Evolutionary conservation across 108 stramenopile species (phyloP).

Genomic region (Nitzschia palea): DNA sequence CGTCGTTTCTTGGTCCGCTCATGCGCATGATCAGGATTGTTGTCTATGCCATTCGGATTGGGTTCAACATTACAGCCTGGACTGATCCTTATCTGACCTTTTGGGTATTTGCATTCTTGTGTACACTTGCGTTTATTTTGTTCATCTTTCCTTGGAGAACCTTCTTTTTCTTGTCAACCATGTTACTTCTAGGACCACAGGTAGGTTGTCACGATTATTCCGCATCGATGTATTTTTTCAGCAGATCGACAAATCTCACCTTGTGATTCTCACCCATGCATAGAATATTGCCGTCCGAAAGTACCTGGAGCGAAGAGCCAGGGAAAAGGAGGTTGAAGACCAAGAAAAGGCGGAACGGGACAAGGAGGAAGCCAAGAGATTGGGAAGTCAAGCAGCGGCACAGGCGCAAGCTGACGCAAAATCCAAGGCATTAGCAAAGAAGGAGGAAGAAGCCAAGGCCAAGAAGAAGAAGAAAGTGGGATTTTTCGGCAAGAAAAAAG

Average conservation of each 20-base stretch:
- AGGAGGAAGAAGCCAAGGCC: constrained; percentile 7
- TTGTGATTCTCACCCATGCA: too few relatives aligned
- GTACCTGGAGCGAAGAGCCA: constrained; percentile 36
- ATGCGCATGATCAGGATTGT: constrained; percentile 55
- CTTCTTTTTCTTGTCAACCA: constrained; percentile 56
- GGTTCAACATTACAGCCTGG: constrained; percentile 71
- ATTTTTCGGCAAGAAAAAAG: constrained; percentile 24
- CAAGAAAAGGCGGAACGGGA: constrained; percentile 21
- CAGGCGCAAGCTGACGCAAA: neutral
- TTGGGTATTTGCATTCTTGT: constrained; percentile 51
- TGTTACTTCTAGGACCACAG: constrained; percentile 72
- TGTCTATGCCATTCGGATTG: constrained; percentile 43
- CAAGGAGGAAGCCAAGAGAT: constrained; percentile 15
- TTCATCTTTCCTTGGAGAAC: constrained; percentile 75
- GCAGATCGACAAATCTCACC: neutral
- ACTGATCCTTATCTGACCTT: constrained; percentile 76
- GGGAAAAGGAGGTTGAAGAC: constrained; percentile 29
- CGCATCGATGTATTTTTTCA: too few relatives aligned
- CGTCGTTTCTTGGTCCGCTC: constrained; percentile 54
- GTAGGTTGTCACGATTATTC: too few relatives aligned
- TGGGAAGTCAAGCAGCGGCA: constrained; percentile 7
- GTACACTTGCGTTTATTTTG: constrained; percentile 44
- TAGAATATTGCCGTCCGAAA: constrained; percentile 51
- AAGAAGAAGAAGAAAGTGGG: constrained; percentile 28
- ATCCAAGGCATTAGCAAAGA: constrained; percentile 3